Evolutionary conservation across 2,329 filamentous ascomycete species (phyloP).

Genomic region (Penicillium concentricum): DNA sequence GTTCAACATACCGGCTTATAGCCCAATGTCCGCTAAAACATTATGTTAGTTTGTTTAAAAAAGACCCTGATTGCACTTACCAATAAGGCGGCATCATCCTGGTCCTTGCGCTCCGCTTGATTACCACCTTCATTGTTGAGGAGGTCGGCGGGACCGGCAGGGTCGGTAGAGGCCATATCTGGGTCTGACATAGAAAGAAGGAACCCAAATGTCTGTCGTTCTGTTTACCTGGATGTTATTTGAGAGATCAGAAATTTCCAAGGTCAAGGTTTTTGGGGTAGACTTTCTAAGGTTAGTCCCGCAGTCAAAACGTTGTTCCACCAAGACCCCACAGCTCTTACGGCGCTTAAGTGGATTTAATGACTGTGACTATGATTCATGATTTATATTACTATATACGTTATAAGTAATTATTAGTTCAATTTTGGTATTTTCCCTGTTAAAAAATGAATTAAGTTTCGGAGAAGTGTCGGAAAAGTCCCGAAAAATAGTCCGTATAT

Average conservation of each 20-base stretch:
- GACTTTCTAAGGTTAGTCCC: constrained; percentile 2
- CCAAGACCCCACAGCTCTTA: background rate
- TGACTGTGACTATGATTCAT: too few relatives aligned
- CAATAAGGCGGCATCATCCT: constrained; percentile 40
- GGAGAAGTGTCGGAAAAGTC: too few relatives aligned
- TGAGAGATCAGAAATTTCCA: constrained; percentile 10
- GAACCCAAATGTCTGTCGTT: background rate
- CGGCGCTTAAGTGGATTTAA: too few relatives aligned
- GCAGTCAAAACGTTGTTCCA: constrained; percentile 7
- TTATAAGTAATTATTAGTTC: too few relatives aligned
- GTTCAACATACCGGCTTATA: constrained; percentile 54
- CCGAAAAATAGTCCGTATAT: too few relatives aligned
- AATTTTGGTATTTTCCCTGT: too few relatives aligned
- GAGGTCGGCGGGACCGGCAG: constrained; percentile 24
- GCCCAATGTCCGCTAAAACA: constrained; percentile 49
- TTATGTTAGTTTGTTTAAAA: constrained; percentile 14
- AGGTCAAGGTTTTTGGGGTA: background rate
- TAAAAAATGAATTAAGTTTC: too few relatives aligned
- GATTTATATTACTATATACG: too few relatives aligned
- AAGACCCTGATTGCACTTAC: constrained; percentile 24
- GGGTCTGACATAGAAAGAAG: background rate
- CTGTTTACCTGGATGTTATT: too few relatives aligned
- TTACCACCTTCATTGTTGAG: constrained; percentile 14
- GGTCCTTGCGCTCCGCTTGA: constrained; percentile 26
- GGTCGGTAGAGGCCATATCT: constrained; percentile 20